Conservation (phyloP, 1,284 basidiomycete genomes). For the Boletus mariae region DNA sequence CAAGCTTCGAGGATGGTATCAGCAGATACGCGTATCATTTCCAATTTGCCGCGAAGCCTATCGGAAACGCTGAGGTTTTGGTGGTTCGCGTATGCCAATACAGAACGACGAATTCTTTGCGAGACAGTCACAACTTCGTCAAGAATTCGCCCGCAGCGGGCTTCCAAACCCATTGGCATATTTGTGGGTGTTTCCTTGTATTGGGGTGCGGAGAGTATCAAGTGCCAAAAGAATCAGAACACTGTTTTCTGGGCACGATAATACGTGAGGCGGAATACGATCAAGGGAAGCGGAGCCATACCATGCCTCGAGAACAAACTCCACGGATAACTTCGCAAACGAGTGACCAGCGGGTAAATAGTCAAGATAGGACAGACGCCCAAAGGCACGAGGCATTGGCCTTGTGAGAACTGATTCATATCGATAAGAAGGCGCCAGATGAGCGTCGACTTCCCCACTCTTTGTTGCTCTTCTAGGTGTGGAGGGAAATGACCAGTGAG, state of each 20-base stretch:
- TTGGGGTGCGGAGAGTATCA: neutral
- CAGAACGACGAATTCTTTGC: too few species aligned
- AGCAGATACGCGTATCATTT: neutral
- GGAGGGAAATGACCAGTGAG: conserved; percentile 3
- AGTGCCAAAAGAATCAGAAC: neutral
- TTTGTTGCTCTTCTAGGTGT: neutral
- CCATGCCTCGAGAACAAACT: too few species aligned
- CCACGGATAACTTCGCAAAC: neutral
- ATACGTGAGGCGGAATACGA: too few species aligned
- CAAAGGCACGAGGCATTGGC: neutral
- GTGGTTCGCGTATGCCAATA: neutral
- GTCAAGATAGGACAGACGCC: neutral
- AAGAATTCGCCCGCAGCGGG: neutral
- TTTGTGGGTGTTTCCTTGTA: neutral
- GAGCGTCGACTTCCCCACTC: neutral
- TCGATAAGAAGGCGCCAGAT: neutral
- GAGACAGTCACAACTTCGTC: too few species aligned
- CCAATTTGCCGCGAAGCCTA: neutral
- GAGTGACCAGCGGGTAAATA: neutral
- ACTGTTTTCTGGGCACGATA: neutral
- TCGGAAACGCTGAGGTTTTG: neutral
- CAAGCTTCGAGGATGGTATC: neutral
- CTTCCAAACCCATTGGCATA: neutral
- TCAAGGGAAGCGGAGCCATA: too few species aligned
- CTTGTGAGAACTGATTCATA: conserved; percentile 2